A percentile compares a stretch with the other conserved stretches of the same genome.
These are phyloP conservation scores for Raffaelea ambrosiae DNA, from an alignment of 2,329 filamentous ascomycete species.

Conservation along the genomic window DNA sequence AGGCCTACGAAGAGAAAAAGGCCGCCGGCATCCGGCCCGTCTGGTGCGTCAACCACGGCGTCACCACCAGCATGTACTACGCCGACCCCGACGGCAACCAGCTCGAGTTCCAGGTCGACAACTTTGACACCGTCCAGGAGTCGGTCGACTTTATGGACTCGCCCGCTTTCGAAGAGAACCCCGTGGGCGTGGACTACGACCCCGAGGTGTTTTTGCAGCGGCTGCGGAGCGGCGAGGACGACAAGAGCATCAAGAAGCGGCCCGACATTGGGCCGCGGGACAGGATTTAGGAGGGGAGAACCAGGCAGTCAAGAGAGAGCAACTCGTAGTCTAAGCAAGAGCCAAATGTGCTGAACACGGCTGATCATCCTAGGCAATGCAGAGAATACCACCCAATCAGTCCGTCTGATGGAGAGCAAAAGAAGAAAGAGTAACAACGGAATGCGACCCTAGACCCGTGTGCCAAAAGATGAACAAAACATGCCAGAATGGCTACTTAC, in stretches of 20 bases:
- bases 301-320: too few relatives aligned
- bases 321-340: too few relatives aligned
- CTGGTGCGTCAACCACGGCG: constrained; percentile 39
- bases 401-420: too few relatives aligned
- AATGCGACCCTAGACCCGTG: too few relatives aligned
- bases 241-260: constrained; percentile 17
- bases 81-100: constrained; percentile 38
- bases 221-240: constrained; percentile 16
- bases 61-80: constrained; percentile 39
- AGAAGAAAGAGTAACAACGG: too few relatives aligned
- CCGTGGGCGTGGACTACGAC: constrained; percentile 34
- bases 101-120: constrained; percentile 38
- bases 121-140: constrained; percentile 27
- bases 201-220: constrained; percentile 29
- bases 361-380: too few relatives aligned
- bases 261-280: constrained; percentile 16
- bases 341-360: too few relatives aligned
- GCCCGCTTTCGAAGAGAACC: constrained; percentile 28
- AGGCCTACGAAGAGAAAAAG: constrained; percentile 27
- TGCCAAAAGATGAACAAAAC: too few relatives aligned
- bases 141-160: constrained; percentile 29
- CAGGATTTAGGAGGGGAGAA: too few relatives aligned
- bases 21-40: constrained; percentile 26
- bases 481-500: too few relatives aligned
- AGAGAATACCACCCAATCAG: too few relatives aligned